phyloP scores from a whole-genome alignment of 306 rosid genomes.

The Prunus davidiana region DNA sequence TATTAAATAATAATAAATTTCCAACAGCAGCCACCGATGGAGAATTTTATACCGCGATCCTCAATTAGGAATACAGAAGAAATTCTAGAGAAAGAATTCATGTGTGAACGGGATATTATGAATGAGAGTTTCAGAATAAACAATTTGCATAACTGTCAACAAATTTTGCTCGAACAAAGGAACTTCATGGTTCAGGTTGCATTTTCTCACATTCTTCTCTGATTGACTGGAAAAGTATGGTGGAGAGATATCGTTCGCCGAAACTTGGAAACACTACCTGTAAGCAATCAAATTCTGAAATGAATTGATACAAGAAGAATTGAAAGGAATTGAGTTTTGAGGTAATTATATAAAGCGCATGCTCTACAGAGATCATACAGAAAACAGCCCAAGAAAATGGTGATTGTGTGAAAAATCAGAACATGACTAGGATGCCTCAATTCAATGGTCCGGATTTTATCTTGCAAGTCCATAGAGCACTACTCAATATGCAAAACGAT shows the following conservation, averaged over 20 bases:
- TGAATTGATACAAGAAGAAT: not conserved
- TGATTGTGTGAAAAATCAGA: not conserved
- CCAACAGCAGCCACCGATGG: not conserved
- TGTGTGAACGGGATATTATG: not conserved
- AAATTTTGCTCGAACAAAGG: not conserved
- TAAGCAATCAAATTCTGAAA: slow-evolving; percentile 20
- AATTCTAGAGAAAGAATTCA: not conserved
- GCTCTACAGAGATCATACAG: not conserved
- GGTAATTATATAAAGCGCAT: not conserved
- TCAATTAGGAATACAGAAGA: not conserved
- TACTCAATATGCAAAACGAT: not conserved
- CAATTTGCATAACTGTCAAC: not conserved
- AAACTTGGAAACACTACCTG: slow-evolving; percentile 90
- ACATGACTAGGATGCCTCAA: not conserved
- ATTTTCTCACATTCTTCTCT: slow-evolving; percentile 93
- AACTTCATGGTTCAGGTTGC: slow-evolving; percentile 79
- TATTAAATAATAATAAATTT: too few species aligned
- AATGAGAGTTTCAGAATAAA: not conserved
- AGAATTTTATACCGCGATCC: not conserved
- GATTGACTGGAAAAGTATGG: slow-evolving; percentile 80
- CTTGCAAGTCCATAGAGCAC: not conserved
- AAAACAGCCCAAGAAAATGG: not conserved
- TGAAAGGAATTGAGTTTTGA: not conserved
- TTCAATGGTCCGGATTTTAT: not conserved
- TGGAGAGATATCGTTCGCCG: slow-evolving; percentile 83